Base-by-base conservation (phyloP, 2,329 filamentous ascomycete genomes). In the Penicillium sp. region DNA sequence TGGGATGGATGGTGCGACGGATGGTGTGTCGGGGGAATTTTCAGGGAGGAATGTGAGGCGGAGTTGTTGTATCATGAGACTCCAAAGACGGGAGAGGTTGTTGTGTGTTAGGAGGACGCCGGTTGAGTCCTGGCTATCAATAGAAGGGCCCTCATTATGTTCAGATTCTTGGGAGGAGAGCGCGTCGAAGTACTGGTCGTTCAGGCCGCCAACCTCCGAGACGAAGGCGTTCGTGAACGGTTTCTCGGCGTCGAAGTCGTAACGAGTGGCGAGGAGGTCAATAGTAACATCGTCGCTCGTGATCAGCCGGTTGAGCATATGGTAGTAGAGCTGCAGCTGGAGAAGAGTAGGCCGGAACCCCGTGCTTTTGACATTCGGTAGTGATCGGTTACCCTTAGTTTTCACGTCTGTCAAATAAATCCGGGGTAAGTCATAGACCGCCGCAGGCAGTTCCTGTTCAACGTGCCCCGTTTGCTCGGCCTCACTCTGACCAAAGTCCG, bases 351-450 rank as follows among this genome's bases (percentile, higher is more conserved):
- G 90, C 11, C 89, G 84, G 44, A 91, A 81, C 0, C 87, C 84
- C 0, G 84, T 78, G 23, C 85, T 84, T 55, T 71, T 74, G 27
- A 76, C 68, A 1, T 83, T 80, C 1, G 92, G 90, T 2, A 90
- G 70, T 3, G 81, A 82, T n/a, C 76, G 78, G 4, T 82, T 84
- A 5, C 62, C 71, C 47, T 92, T 84, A 0, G 93, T 97, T 74
- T 99, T 99, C 62, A 96, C 85, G 66, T 99, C 94, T 0, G 87
- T 87, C 48, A 99, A 78, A 72, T 95, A 97, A n/a, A 88, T 74
- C 53, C 77, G 71, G 3, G 68, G 66, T 4, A 73, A 49, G 19
- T 62, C 61, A 49, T 66, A 65, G 6, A 66, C 58, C n/a, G 65
- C 66, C 31, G 60, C 50, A 23, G 64, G 58, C 1, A 55, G 47